Evolutionary conservation across 441 rosid species (phyloP).

Genomic region (Rhodomyrtus psidioides): DNA sequence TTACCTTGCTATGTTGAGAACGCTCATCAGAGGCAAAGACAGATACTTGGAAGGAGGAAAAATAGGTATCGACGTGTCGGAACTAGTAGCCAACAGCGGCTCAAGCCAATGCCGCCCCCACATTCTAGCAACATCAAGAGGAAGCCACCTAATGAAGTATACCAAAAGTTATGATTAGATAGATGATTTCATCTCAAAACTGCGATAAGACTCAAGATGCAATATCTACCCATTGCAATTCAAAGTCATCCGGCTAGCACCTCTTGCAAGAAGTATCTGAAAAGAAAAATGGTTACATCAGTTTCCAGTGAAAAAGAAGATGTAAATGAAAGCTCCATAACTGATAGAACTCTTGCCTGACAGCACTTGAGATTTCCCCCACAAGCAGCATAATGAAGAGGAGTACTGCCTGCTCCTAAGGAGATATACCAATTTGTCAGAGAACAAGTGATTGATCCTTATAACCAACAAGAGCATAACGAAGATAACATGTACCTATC

Average conservation of each 20-base stretch:
- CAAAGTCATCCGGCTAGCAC: constrained; percentile 65
- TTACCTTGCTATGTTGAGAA: constrained; percentile 91
- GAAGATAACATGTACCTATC: constrained; percentile 45
- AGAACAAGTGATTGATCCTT: neutral
- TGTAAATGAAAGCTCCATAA: neutral
- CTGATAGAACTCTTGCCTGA: constrained; percentile 51
- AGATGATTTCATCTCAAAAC: neutral
- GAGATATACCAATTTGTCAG: neutral
- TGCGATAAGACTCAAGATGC: neutral
- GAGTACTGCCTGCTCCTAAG: constrained; percentile 95
- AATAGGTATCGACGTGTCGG: constrained; percentile 54
- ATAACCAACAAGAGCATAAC: neutral
- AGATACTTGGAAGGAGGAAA: constrained; percentile 78
- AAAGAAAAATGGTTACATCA: constrained; percentile 9
- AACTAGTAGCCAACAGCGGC: constrained; percentile 62
- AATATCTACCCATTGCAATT: constrained; percentile 80
- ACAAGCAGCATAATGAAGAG: constrained; percentile 95
- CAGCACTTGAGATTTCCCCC: constrained; percentile 96
- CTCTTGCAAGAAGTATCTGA: constrained; percentile 82
- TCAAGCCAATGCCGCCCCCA: constrained; percentile 99
- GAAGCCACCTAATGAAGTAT: constrained; percentile 59
- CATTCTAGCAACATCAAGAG: constrained; percentile 94
- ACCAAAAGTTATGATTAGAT: neutral
- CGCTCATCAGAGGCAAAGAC: constrained; percentile 80
- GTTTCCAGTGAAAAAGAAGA: neutral